Conservation (phyloP, 805 yeast genomes). For the Kazachstania viticola region DNA sequence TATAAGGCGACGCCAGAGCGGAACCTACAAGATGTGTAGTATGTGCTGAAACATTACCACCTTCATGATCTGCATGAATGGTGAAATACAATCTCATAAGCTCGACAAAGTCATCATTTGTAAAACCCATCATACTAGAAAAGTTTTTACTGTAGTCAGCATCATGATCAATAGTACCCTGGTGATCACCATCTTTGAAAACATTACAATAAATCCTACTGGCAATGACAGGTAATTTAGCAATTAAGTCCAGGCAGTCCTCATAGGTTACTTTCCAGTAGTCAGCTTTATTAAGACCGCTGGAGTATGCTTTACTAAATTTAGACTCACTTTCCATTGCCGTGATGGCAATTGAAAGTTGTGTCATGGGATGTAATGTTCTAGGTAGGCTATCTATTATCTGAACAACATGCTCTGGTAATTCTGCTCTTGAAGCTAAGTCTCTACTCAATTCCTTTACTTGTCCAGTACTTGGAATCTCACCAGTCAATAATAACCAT, state of each 20-base stretch:
- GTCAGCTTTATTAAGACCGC: slow-evolving; percentile 49
- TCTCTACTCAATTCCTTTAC: slow-evolving; percentile 38
- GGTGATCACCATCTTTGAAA: slow-evolving; percentile 41
- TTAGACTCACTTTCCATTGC: slow-evolving; percentile 61
- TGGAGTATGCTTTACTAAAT: slow-evolving; percentile 61
- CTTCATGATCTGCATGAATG: slow-evolving; percentile 80
- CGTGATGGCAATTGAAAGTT: slow-evolving; percentile 62
- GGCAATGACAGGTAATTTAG: slow-evolving; percentile 63
- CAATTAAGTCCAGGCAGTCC: slow-evolving; percentile 57
- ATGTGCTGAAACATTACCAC: slow-evolving; percentile 82
- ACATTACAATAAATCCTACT: slow-evolving; percentile 63
- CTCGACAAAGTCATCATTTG: slow-evolving; percentile 61
- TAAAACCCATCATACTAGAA: slow-evolving; percentile 44
- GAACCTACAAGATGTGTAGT: slow-evolving; percentile 79
- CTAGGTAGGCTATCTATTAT: slow-evolving; percentile 53
- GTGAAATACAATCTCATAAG: slow-evolving; percentile 71
- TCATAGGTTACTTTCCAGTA: slow-evolving; percentile 71
- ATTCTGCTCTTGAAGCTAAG: slow-evolving; percentile 9
- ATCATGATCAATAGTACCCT: slow-evolving; percentile 25
- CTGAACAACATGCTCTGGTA: slow-evolving; percentile 54
- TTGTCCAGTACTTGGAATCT: slow-evolving; percentile 64
- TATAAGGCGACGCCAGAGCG: slow-evolving; percentile 65
- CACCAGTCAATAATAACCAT: slow-evolving; percentile 77
- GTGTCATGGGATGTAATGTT: slow-evolving; percentile 76
- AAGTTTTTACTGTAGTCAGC: slow-evolving; percentile 58